Conservation (phyloP, 177 flowering plant genomes). For the Vitis hybrid region DNA sequence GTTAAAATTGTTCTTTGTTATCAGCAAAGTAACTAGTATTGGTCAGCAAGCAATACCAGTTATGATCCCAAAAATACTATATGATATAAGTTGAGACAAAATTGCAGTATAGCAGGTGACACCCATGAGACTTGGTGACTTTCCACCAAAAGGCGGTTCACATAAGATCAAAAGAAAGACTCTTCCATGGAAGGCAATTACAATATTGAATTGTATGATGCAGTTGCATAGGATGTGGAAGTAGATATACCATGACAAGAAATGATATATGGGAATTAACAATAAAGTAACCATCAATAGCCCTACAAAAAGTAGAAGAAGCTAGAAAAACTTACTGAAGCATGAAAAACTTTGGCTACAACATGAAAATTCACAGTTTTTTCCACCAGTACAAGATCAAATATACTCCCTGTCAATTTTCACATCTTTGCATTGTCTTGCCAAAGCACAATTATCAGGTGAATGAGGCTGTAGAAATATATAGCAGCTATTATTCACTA, state of each 20-base stretch:
- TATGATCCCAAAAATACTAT: no score
- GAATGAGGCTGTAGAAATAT: constrained; percentile 82
- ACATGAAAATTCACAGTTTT: constrained; percentile 96
- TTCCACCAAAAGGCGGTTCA: background rate
- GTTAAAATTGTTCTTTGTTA: no score
- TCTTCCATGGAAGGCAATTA: no score
- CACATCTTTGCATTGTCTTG: constrained; percentile 96
- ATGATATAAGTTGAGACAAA: no score
- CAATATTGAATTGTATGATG: background rate
- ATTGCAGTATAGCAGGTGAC: no score
- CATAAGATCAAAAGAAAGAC: background rate
- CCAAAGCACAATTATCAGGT: constrained; percentile 93
- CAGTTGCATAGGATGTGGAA: background rate
- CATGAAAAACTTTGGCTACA: constrained; percentile 85
- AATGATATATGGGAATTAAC: no score
- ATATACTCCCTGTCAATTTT: constrained; percentile 95
- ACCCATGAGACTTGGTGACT: background rate
- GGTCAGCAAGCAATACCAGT: no score
- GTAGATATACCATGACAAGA: no score
- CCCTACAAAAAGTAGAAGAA: background rate
- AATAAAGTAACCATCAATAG: no score
- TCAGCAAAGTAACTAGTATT: no score
- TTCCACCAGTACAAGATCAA: constrained; percentile 96
- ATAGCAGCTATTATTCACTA: background rate
- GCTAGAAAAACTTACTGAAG: constrained; percentile 55